A percentile compares a stretch with the other conserved stretches of the same genome.
These are phyloP conservation scores for Agrocybe pediades DNA, from an alignment of 768 basidiomycete species.

Conservation along the genomic window DNA sequence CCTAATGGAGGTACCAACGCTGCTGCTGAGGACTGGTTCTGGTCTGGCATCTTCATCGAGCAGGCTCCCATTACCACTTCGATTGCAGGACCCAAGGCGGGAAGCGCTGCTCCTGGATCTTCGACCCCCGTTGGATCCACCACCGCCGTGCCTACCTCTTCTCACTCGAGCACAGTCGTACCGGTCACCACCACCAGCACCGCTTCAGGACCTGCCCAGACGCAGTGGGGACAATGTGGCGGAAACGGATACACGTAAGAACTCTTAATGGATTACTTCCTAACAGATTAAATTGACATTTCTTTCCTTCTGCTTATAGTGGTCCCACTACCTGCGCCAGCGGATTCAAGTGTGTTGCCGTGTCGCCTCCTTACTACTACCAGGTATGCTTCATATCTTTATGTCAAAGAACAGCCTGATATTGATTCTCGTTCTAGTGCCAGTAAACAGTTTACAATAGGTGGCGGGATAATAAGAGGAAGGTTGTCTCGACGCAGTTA, in stretches of 20 bases:
- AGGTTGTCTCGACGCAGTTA: too few relatives aligned
- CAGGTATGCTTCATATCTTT: conserved; percentile 7
- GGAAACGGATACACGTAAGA: conserved; percentile 18
- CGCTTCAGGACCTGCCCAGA: conserved; percentile 16
- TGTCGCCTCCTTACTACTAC: conserved; percentile 22
- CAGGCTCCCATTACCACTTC: conserved; percentile 19
- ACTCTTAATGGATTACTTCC: not conserved
- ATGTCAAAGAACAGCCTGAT: not conserved
- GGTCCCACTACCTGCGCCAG: conserved; percentile 19
- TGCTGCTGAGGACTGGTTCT: conserved; percentile 21
- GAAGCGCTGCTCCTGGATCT: conserved; percentile 12
- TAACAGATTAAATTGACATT: not conserved
- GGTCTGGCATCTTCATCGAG: conserved; percentile 21
- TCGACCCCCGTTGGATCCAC: conserved; percentile 2
- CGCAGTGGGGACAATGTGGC: conserved; percentile 25
- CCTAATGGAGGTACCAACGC: conserved; percentile 21
- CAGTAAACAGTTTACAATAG: too few relatives aligned
- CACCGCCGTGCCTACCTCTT: conserved; percentile 5
- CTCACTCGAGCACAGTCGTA: not conserved
- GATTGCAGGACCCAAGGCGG: conserved; percentile 18
- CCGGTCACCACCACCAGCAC: conserved; percentile 10
- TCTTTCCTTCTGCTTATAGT: not conserved
- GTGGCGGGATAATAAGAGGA: too few relatives aligned
- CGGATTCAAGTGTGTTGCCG: conserved; percentile 18
- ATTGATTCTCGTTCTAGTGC: conserved; percentile 2